Conservation (phyloP, 768 basidiomycete genomes). For the Lentinula aciculospora region DNA sequence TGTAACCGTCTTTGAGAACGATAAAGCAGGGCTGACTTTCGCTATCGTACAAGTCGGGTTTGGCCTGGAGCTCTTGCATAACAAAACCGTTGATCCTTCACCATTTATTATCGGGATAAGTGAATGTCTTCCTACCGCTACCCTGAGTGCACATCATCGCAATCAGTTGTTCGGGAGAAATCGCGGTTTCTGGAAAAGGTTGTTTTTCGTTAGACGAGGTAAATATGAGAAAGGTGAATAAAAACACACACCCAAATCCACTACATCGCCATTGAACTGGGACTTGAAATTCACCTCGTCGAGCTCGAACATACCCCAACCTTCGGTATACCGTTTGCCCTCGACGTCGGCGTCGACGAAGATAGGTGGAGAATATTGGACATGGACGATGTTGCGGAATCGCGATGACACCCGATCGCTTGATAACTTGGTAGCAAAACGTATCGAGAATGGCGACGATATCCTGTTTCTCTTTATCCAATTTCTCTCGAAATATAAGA, state of each 20-base stretch:
- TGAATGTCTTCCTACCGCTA: conserved; percentile 11
- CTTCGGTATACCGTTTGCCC: conserved; percentile 16
- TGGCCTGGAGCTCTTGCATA: conserved; percentile 13
- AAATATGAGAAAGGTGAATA: conserved; percentile 9
- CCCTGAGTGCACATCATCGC: too few relatives aligned
- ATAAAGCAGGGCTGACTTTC: conserved; percentile 24
- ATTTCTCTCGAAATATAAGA: too few relatives aligned
- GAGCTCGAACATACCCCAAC: conserved; percentile 18
- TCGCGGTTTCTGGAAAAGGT: conserved; percentile 7
- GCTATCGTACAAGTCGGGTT: conserved; percentile 12
- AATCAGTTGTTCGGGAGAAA: too few relatives aligned
- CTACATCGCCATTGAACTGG: conserved; percentile 22
- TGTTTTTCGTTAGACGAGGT: conserved; percentile 18
- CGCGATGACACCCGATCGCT: conserved; percentile 12
- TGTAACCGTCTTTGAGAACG: conserved; percentile 29
- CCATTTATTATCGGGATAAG: conserved; percentile 13
- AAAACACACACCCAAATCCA: conserved; percentile 23
- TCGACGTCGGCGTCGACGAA: conserved; percentile 17
- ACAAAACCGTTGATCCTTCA: conserved; percentile 15
- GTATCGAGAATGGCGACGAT: conserved; percentile 11
- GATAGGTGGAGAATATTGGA: conserved; percentile 19
- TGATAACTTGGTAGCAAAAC: conserved; percentile 8
- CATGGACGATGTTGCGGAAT: conserved; percentile 20
- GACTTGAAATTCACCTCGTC: conserved; percentile 18
- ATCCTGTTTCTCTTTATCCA: conserved; percentile 1